A percentile compares a stretch with the other conserved stretches of the same genome.
These are phyloP conservation scores for Termitomyces sp. DNA, from an alignment of 768 basidiomycete species.

Conservation along the genomic window DNA sequence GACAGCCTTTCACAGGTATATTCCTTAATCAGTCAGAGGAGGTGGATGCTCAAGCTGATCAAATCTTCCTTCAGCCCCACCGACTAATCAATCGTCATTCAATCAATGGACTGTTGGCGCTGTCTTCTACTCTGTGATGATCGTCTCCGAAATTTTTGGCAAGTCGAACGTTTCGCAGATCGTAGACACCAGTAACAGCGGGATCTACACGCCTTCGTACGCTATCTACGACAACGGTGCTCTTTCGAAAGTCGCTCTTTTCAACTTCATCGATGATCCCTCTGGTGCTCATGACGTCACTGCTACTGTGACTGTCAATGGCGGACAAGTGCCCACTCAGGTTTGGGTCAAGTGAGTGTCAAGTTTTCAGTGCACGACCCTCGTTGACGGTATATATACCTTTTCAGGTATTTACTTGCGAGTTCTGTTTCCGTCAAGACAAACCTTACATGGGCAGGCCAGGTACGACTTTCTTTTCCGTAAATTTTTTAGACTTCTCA, in stretches of 20 bases:
- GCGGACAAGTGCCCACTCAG: slow-evolving; percentile 35
- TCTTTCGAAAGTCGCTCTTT: slow-evolving; percentile 55
- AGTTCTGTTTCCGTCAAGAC: slow-evolving; percentile 50
- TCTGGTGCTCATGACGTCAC: slow-evolving; percentile 49
- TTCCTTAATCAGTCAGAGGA: neutral
- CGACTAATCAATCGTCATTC: slow-evolving; percentile 48
- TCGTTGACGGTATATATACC: neutral
- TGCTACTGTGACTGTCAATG: slow-evolving; percentile 41
- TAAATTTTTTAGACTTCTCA: neutral
- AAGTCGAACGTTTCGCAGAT: slow-evolving; percentile 57
- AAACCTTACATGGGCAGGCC: slow-evolving; percentile 76
- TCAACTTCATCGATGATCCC: slow-evolving; percentile 67
- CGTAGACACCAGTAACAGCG: slow-evolving; percentile 54
- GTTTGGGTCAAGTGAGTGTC: slow-evolving; percentile 33
- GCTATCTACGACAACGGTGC: slow-evolving; percentile 69
- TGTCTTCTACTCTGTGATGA: slow-evolving; percentile 67
- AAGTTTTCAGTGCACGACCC: slow-evolving; percentile 28
- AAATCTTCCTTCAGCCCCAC: slow-evolving; percentile 26
- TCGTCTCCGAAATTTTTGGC: slow-evolving; percentile 69
- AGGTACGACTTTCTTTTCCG: slow-evolving; percentile 32
- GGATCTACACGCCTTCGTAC: slow-evolving; percentile 56
- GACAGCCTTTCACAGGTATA: slow-evolving; percentile 52
- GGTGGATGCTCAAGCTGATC: neutral
- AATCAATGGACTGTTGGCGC: slow-evolving; percentile 72
- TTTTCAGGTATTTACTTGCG: slow-evolving; percentile 48